Percentiles rank a stretch among this genome's conserved stretches.
Evolutionary conservation across 2,329 filamentous ascomycete species (phyloP).

Genomic region (Alternaria brassicicola): DNA sequence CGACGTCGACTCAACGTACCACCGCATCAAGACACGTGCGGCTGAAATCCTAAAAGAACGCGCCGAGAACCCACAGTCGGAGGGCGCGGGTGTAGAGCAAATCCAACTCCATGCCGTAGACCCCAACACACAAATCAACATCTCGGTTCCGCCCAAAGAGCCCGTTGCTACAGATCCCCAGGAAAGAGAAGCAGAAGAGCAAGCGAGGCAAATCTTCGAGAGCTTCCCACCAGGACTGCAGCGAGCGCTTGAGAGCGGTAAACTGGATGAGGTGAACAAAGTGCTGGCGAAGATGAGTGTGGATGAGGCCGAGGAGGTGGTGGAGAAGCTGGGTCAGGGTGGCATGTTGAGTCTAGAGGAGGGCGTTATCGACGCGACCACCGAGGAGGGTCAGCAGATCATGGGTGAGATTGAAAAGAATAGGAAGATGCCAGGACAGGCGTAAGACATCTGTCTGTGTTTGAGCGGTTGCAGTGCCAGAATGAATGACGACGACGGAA

Average conservation of each 20-base stretch:
- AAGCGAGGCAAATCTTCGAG: slow-evolving; percentile 77
- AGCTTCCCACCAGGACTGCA: slow-evolving; percentile 81
- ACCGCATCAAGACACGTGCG: slow-evolving; percentile 77
- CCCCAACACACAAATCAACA: slow-evolving; percentile 88
- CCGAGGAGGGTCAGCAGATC: slow-evolving; percentile 79
- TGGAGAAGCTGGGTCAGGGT: slow-evolving; percentile 79
- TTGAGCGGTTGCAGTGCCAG: not conserved
- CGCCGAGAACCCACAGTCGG: slow-evolving; percentile 55
- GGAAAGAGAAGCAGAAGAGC: slow-evolving; percentile 64
- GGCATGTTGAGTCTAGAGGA: slow-evolving; percentile 91
- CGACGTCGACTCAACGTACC: slow-evolving; percentile 88
- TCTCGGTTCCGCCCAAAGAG: slow-evolving; percentile 74
- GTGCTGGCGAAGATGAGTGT: slow-evolving; percentile 88
- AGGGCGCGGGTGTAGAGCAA: slow-evolving; percentile 77
- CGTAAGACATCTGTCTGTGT: slow-evolving; percentile 26
- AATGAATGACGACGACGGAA: not conserved
- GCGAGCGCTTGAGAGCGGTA: slow-evolving; percentile 84
- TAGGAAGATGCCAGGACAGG: slow-evolving; percentile 48
- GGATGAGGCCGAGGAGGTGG: slow-evolving; percentile 83
- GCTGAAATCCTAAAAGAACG: slow-evolving; percentile 71
- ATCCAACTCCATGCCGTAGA: slow-evolving; percentile 98
- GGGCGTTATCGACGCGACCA: slow-evolving; percentile 93
- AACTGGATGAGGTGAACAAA: slow-evolving; percentile 84
- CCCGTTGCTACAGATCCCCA: slow-evolving; percentile 51
- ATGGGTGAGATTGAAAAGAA: slow-evolving; percentile 69